phyloP scores from a whole-genome alignment of 495 filamentous ascomycete genomes.

The Penicillium silybi region DNA sequence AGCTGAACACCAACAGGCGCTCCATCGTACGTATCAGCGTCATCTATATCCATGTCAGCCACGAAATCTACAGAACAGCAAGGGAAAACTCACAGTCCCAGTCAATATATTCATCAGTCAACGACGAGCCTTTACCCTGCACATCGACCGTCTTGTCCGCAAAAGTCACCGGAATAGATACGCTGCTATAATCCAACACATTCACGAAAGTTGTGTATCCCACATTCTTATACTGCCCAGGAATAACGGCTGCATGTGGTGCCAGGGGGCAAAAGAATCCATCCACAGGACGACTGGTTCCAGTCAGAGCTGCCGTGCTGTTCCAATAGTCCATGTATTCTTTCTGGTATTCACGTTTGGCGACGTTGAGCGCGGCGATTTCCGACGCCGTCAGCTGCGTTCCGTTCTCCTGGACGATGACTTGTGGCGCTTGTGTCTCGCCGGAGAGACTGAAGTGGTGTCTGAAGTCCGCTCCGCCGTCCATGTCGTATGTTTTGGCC shows the following conservation, averaged over 20 bases:
- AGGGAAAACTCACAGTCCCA: conserved; percentile 48
- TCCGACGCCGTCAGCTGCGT: conserved; percentile 38
- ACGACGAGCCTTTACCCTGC: conserved; percentile 29
- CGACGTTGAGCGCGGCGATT: conserved; percentile 52
- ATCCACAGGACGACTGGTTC: conserved; percentile 56
- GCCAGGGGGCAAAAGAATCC: conserved; percentile 47
- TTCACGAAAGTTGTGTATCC: conserved; percentile 54
- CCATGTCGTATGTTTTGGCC: conserved; percentile 36
- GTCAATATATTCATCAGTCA: conserved; percentile 38
- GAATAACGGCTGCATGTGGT: conserved; percentile 46
- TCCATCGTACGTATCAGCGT: conserved; percentile 50
- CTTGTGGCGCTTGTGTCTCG: conserved; percentile 43
- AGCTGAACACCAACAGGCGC: conserved; percentile 53
- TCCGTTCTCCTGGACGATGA: conserved; percentile 21
- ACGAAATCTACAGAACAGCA: neutral
- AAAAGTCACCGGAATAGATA: conserved; percentile 55
- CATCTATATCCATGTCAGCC: conserved; percentile 34
- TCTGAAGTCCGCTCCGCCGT: conserved; percentile 47
- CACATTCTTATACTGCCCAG: conserved; percentile 42
- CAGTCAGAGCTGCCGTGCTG: conserved; percentile 48
- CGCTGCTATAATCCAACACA: conserved; percentile 53
- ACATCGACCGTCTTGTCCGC: conserved; percentile 53
- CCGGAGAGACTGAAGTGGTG: conserved; percentile 52
- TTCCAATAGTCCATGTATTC: conserved; percentile 71
- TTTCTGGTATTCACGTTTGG: conserved; percentile 57